Evolutionary conservation across 2,329 filamentous ascomycete genomes (phyloP), one percentile per base, ranked within the genome.

Genomic region (Ophiocordyceps unilateralis): DNA sequence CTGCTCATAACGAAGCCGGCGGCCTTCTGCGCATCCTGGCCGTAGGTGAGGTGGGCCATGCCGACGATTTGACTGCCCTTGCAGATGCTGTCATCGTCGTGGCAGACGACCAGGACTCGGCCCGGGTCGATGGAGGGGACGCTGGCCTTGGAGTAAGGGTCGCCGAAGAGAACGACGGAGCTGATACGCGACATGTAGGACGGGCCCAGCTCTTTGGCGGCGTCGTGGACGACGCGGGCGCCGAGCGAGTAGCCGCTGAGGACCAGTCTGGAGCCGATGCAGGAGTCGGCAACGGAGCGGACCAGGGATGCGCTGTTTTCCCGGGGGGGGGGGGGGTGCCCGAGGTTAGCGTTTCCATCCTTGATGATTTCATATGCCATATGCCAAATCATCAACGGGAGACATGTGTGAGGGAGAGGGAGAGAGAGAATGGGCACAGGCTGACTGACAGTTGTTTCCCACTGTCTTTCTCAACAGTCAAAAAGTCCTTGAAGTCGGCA

Each of bases 91-190:
- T 58, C 55, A 7, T 51, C 53, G 5, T 41, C 32, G 32, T 57
- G 54, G 44, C 55, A 58, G 26, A 55, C 42, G 19, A 52, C 46
- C 11, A 48, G 45, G 20, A 54, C 47, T 22, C 47, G 47, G 10
- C 44, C 47, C 12, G 46, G 10, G 19, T 51, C 50, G 36, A 55
- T 46, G 17, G 51, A 54, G 28, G 46, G 26, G 12, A 57, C 41
- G 10, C 53, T 37, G 17, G 43, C 38, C n/a, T 50, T 46, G 3
- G 53, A 44, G 22, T 47, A 45, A 2, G 52, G 57, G 41, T 59
- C 57, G 17, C 57, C 57, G 22, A 59, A 59, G 44, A 58, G 49
- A 17, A 58, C 54, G n/a, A 54, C 53, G 41, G 55, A 53, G 34
- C 47, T 52, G 45, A 56, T 47, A 23, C 49, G 53, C 21, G 50